Evolutionary conservation across 768 basidiomycete species (phyloP).

Genomic region (Podaxis mareebaensis): DNA sequence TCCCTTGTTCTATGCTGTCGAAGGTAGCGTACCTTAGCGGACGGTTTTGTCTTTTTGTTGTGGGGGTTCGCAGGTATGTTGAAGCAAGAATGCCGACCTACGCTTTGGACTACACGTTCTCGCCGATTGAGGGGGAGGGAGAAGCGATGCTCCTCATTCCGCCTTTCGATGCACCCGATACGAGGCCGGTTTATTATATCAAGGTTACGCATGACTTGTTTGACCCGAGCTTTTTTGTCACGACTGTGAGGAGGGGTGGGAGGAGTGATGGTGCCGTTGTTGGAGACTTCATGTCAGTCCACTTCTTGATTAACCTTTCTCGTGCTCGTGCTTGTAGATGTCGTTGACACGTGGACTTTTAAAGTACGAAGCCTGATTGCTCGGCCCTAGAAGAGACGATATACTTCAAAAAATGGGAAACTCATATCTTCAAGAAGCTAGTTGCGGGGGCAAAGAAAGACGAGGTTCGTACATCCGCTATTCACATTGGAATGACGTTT

Average conservation of each 20-base stretch:
- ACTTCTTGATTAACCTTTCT: neutral
- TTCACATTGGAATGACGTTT: neutral
- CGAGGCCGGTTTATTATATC: conserved; percentile 22
- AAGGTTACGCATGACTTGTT: conserved; percentile 22
- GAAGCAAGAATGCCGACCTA: conserved; percentile 8
- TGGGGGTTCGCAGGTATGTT: neutral
- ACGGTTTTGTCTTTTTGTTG: neutral
- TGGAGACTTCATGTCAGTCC: conserved; percentile 24
- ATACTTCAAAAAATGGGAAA: conserved; percentile 8
- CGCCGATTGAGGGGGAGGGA: neutral
- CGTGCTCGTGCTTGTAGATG: neutral
- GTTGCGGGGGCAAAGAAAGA: conserved; percentile 2
- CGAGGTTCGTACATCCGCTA: neutral
- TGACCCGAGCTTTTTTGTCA: conserved; percentile 21
- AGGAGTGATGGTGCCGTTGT: conserved; percentile 17
- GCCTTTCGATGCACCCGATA: conserved; percentile 16
- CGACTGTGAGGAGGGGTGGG: conserved; percentile 22
- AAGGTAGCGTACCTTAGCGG: neutral
- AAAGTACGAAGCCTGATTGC: conserved; percentile 12
- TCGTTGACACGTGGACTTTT: neutral
- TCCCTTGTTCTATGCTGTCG: neutral
- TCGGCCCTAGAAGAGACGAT: conserved; percentile 7
- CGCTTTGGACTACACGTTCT: conserved; percentile 10
- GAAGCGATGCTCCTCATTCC: conserved; percentile 19
- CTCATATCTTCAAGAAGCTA: conserved; percentile 9